Percentiles rank a stretch among this genome's conserved stretches.
Conservation (phyloP, 1,284 basidiomycete genomes). For the Tilletia indica region DNA sequence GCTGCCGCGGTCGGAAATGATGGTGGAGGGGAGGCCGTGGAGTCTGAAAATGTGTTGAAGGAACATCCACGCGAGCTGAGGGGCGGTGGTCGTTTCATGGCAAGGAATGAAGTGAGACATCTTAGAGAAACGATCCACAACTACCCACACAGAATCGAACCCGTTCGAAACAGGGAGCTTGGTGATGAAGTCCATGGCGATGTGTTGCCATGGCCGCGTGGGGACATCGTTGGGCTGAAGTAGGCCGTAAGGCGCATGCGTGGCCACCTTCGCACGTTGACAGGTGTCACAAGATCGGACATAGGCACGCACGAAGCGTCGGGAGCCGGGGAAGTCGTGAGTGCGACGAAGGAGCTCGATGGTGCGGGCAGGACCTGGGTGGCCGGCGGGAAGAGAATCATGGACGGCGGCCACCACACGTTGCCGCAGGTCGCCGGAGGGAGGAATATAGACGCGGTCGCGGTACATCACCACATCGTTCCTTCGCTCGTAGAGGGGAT, state of each 20-base stretch:
- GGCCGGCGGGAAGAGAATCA: background rate
- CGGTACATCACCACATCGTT: too few relatives aligned
- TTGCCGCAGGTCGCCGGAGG: background rate
- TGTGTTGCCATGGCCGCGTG: background rate
- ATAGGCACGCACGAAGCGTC: slow-evolving; percentile 52
- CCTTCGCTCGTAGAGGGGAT: too few relatives aligned
- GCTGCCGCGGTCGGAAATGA: slow-evolving; percentile 57
- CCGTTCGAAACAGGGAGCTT: background rate
- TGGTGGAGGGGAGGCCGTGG: slow-evolving; percentile 55
- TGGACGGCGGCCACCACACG: background rate
- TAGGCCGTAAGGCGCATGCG: slow-evolving; percentile 1
- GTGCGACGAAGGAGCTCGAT: slow-evolving; percentile 39
- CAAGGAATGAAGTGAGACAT: slow-evolving; percentile 24
- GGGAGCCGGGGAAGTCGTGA: slow-evolving; percentile 58
- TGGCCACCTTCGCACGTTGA: background rate
- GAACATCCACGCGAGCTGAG: slow-evolving; percentile 45
- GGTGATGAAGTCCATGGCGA: slow-evolving; percentile 15
- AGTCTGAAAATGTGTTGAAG: slow-evolving; percentile 51
- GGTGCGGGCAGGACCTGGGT: background rate
- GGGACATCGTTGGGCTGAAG: background rate
- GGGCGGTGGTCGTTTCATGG: slow-evolving; percentile 52
- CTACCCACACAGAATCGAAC: slow-evolving; percentile 23
- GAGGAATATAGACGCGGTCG: background rate
- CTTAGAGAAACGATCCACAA: slow-evolving; percentile 24
- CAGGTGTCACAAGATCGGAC: slow-evolving; percentile 19